Conservation (phyloP, 768 basidiomycete species). For the Crepidotus variabilis region DNA sequence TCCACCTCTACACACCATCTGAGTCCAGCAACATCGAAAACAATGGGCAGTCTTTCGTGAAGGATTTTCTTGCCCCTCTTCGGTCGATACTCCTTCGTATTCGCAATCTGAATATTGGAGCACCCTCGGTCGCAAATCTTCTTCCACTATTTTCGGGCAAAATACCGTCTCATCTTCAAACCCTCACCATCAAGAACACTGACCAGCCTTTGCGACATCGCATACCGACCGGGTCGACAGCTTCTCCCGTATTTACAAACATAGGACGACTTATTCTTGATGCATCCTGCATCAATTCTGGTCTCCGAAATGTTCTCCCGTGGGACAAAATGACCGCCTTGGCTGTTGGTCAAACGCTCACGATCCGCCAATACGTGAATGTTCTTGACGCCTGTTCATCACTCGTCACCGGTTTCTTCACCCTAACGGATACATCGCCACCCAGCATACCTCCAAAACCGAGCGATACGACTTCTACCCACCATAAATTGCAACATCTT, state of each 20-base stretch:
- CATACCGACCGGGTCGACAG: too few relatives aligned
- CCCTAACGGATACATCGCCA: background rate
- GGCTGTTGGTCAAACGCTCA: background rate
- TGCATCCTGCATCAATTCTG: background rate
- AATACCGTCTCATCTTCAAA: background rate
- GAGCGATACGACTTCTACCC: background rate
- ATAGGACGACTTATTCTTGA: background rate
- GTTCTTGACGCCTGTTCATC: background rate
- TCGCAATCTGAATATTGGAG: background rate
- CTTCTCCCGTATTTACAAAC: too few relatives aligned
- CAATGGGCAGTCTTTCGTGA: background rate
- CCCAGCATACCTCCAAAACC: too few relatives aligned
- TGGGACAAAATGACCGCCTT: background rate
- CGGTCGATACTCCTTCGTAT: background rate
- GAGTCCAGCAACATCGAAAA: background rate
- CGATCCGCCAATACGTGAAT: background rate
- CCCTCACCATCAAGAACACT: background rate
- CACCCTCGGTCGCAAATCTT: background rate
- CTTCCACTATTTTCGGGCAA: background rate
- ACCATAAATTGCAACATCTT: background rate
- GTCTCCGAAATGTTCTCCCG: background rate
- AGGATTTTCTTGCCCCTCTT: background rate
- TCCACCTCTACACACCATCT: background rate
- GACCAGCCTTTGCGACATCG: too few relatives aligned
- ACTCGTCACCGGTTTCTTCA: background rate